phyloP scores from a whole-genome alignment of 495 filamentous ascomycete species.

The Bacidia gigantensis region DNA sequence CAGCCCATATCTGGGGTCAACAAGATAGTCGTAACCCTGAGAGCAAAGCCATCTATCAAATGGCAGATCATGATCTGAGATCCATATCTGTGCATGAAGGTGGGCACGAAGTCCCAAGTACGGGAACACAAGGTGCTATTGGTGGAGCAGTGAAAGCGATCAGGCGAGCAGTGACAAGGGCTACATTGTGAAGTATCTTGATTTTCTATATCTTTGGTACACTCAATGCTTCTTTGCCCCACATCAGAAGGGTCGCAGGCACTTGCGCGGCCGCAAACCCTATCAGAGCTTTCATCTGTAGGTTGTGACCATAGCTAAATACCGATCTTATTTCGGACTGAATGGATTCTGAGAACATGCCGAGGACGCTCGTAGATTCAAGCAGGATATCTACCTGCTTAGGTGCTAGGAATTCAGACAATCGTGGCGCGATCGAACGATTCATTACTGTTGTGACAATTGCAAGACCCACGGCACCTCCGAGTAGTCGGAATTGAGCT shows the following conservation, averaged over 20 bases:
- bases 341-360: slow-evolving; percentile 4
- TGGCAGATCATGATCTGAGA: no score
- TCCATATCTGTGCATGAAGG: no score
- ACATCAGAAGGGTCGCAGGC: slow-evolving; percentile 8
- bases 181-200: no score
- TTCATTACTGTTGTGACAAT: neutral
- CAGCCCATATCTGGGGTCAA: slow-evolving; percentile 24
- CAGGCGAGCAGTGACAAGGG: no score
- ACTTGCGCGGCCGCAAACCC: slow-evolving; percentile 18
- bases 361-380: slow-evolving; percentile 8
- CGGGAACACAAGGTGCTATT: no score
- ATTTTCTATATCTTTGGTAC: no score
- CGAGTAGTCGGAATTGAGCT: neutral
- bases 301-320: slow-evolving; percentile 20
- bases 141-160: no score
- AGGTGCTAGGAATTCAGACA: neutral
- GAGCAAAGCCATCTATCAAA: slow-evolving; percentile 3
- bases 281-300: slow-evolving; percentile 23
- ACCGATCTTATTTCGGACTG: slow-evolving; percentile 10
- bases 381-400: slow-evolving; percentile 14
- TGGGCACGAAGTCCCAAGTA: no score
- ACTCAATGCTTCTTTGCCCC: no score
- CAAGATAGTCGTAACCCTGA: slow-evolving; percentile 11
- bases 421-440: neutral
- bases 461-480: neutral